Conservation (phyloP, 2,329 filamentous ascomycete genomes). For the Penicillium sp. region DNA sequence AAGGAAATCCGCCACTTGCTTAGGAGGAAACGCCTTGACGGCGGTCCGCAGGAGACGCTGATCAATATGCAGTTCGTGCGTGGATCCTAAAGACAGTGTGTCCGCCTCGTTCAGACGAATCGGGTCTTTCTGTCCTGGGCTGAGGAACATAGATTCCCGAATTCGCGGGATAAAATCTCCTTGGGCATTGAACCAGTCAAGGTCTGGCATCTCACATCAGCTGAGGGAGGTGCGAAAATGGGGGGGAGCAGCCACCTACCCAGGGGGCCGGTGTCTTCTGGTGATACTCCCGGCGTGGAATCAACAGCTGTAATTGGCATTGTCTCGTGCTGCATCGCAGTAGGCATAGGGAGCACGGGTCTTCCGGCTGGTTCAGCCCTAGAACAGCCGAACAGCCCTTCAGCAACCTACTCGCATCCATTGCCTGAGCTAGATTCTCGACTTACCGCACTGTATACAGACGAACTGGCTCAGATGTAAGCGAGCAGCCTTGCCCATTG, state of each 20-base stretch:
- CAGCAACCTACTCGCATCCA: not conserved
- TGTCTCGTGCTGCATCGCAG: not conserved
- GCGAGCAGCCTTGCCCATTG: not conserved
- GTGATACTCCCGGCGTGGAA: not conserved
- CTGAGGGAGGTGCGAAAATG: not conserved
- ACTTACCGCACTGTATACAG: not conserved
- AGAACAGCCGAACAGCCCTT: not conserved
- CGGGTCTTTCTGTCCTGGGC: not conserved
- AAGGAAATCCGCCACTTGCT: constrained; percentile 1
- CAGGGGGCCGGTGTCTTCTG: not conserved
- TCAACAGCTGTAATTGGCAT: not conserved
- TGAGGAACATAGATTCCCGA: not conserved
- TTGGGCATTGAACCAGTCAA: constrained; percentile 1
- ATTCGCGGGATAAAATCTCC: constrained; percentile 3
- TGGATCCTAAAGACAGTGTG: not conserved
- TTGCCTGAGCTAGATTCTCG: not conserved
- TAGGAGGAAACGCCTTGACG: constrained; percentile 1
- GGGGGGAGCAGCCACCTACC: not conserved
- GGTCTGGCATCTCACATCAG: not conserved
- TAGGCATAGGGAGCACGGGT: not conserved
- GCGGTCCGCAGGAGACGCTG: not conserved
- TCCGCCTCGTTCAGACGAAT: not conserved
- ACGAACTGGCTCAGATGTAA: not conserved
- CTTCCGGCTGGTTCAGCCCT: not conserved
- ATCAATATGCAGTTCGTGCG: constrained; percentile 1